phyloP scores from a whole-genome alignment of 2,329 filamentous ascomycete species.

The Fusarium haematococcum region DNA sequence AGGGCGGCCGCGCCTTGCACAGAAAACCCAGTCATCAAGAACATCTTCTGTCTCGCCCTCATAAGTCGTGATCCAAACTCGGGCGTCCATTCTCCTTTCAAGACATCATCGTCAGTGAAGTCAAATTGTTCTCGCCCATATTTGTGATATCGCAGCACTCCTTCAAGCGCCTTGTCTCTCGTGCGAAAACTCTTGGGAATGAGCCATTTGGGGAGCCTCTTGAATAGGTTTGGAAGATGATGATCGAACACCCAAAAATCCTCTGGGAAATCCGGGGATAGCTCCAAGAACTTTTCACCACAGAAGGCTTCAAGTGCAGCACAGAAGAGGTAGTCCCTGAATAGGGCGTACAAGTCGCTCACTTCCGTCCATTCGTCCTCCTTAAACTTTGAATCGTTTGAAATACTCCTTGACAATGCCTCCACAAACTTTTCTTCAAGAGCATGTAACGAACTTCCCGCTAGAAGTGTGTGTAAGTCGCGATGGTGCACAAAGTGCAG shows the following conservation, averaged over 20 bases:
- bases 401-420: conserved; percentile 9
- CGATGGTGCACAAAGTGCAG: conserved; percentile 32
- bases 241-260: conserved; percentile 40
- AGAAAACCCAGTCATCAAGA: conserved; percentile 16
- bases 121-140: conserved; percentile 14
- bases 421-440: conserved; percentile 23
- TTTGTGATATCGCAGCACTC: conserved; percentile 26
- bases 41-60: conserved; percentile 38
- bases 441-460: conserved; percentile 7
- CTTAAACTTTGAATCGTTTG: conserved; percentile 4
- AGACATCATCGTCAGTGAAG: background rate
- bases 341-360: conserved; percentile 25
- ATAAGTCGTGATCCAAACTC: conserved; percentile 43
- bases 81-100: conserved; percentile 36
- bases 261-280: conserved; percentile 16
- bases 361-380: conserved; percentile 19
- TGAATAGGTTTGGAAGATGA: conserved; percentile 32
- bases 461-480: conserved; percentile 11
- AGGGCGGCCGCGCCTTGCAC: conserved; percentile 30
- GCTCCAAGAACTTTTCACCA: conserved; percentile 27
- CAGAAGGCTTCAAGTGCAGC: conserved; percentile 19
- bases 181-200: conserved; percentile 27
- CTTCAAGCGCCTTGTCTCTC: conserved; percentile 22
- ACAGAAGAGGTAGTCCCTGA: conserved; percentile 21
- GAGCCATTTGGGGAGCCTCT: conserved; percentile 29